These are phyloP conservation scores for Venturia asperata DNA, from an alignment of 2,329 filamentous ascomycete genomes.

Conservation along the genomic window DNA sequence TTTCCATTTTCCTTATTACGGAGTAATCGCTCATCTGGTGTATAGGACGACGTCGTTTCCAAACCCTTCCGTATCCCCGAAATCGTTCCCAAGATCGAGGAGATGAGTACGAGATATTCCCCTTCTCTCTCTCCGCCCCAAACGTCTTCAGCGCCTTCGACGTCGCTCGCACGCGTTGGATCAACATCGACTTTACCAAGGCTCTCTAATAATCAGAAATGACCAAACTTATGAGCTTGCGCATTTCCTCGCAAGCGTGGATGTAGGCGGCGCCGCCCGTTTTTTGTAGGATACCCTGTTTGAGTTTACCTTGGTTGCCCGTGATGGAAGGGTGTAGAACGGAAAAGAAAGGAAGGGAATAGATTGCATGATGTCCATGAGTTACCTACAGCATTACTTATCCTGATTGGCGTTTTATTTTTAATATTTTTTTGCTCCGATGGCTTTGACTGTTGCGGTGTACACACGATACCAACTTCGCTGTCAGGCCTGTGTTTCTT, in stretches of 20 bases:
- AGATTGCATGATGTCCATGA: neutral
- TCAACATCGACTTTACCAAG: neutral
- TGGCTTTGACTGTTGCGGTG: neutral
- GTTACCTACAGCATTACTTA: neutral
- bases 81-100: slow-evolving; percentile 45
- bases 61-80: slow-evolving; percentile 47
- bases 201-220: too few relatives aligned
- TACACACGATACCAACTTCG: neutral
- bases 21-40: neutral
- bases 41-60: slow-evolving; percentile 43
- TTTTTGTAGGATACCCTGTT: neutral
- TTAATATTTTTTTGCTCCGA: too few relatives aligned
- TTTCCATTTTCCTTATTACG: neutral
- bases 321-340: neutral
- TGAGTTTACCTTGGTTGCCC: neutral
- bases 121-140: neutral
- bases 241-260: neutral
- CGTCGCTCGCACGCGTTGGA: neutral
- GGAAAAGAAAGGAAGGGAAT: neutral
- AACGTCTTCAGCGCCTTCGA: neutral
- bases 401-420: neutral
- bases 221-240: neutral
- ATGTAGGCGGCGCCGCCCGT: neutral
- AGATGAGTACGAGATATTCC: slow-evolving; percentile 27
- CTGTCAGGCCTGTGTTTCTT: neutral